Base-by-base conservation (phyloP, 2,329 filamentous ascomycete species). In the Penicillium sp. region DNA sequence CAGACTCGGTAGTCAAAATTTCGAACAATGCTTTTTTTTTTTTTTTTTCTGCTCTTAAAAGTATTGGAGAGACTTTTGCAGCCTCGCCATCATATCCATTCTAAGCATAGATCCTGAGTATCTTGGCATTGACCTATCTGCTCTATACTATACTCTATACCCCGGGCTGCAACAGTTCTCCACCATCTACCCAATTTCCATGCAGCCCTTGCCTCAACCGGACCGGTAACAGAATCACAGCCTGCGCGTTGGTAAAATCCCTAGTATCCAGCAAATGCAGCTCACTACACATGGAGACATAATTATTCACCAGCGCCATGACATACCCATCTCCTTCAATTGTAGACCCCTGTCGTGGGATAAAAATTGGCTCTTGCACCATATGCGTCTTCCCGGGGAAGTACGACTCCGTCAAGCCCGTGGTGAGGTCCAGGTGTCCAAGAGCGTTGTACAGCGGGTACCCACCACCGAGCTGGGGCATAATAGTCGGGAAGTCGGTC, bases 381-480 rank as follows among this genome's bases (percentile, higher is more conserved):
- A 67, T 42, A 46, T 63, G 73, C 1, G 73, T 79, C 4, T 67
- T 70, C 0, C 78, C 78, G 0, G 77, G 71, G 52, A 75, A 80
- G 60, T 73, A 81, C 10, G 76, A 70, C 35, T 78, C 71, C 27
- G 74, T 69, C 1, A 61, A 48, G 0, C 73, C 73, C 6, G 69
- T 71, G 1, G 57, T 58, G 11, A 34, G 6, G 0, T 77, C 69
- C 42, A 77, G 73, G 53, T 80, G 76, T n/a, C 71, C 77, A 9
- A 81, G 63, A 13, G 72, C 70, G 56, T 81, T 81, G 61, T 79
- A 81, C 5, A 78, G 63, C 2, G 64, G 62, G 45, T 59, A 60
- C 1, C 64, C 63, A 8, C 71, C 71, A 1, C 71, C 73, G 32
- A 70, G 52, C 14, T 55, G 49, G 0, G 69, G 66, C 5, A 36